A percentile compares a stretch with the other conserved stretches of the same genome.
Evolutionary conservation across 805 yeast species (phyloP).

Genomic region (Candida boidinii): DNA sequence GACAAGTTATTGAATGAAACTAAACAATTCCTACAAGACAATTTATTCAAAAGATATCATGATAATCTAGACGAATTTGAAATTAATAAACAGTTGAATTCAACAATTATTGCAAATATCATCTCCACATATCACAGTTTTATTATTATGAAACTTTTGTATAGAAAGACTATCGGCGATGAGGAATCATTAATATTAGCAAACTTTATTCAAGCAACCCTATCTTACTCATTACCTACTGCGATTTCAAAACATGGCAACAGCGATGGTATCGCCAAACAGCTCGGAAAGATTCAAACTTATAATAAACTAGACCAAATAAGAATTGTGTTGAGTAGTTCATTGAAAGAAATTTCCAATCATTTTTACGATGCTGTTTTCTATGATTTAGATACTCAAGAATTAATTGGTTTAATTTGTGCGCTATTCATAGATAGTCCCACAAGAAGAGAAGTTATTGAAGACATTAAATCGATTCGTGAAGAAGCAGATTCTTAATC

Average conservation of each 20-base stretch:
- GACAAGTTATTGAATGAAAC: slow-evolving; percentile 8
- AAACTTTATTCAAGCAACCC: slow-evolving; percentile 4
- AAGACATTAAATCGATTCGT: slow-evolving; percentile 39
- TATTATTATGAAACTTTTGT: slow-evolving; percentile 11
- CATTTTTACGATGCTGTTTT: slow-evolving; percentile 44
- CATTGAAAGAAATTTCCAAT: slow-evolving; percentile 37
- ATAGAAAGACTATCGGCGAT: slow-evolving; percentile 21
- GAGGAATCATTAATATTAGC: slow-evolving; percentile 21
- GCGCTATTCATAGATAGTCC: slow-evolving; percentile 40
- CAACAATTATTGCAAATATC: slow-evolving; percentile 10
- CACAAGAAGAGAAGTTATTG: slow-evolving; percentile 32
- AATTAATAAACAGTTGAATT: slow-evolving; percentile 14
- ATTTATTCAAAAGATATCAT: slow-evolving; percentile 8
- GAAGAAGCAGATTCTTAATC: no score
- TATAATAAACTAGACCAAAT: slow-evolving; percentile 23
- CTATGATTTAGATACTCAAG: slow-evolving; percentile 39
- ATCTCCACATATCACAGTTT: slow-evolving; percentile 10
- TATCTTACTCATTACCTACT: slow-evolving; percentile 4
- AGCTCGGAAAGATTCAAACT: slow-evolving; percentile 12
- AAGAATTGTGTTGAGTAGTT: slow-evolving; percentile 18
- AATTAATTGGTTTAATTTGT: slow-evolving; percentile 31
- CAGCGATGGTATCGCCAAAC: slow-evolving; percentile 1
- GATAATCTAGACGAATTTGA: slow-evolving; percentile 4
- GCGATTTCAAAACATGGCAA: not conserved
- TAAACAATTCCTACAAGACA: no score